These are phyloP conservation scores for Microdochium trichocladiopsis DNA, from an alignment of 2,329 filamentous ascomycete genomes.

Conservation along the genomic window DNA sequence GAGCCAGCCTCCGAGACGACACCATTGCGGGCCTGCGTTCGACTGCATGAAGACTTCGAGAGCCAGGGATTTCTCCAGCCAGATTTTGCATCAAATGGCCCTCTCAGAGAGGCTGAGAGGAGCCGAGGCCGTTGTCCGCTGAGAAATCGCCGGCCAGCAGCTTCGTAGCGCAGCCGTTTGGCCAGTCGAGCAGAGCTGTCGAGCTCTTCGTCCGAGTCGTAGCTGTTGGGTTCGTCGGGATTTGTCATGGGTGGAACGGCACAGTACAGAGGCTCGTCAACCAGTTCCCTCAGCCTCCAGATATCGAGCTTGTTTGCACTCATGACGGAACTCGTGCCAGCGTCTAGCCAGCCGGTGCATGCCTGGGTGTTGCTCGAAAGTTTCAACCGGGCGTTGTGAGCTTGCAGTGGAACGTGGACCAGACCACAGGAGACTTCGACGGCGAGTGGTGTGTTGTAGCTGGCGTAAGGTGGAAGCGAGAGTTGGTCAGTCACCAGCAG, in stretches of 20 bases:
- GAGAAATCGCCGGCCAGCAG: conserved; percentile 50
- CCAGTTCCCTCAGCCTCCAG: conserved; percentile 16
- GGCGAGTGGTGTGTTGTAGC: too few relatives aligned
- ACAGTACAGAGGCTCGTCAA: conserved; percentile 37
- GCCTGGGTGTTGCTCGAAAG: not conserved
- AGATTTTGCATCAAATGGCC: conserved; percentile 47
- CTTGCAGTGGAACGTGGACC: conserved; percentile 1
- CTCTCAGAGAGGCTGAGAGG: conserved; percentile 51
- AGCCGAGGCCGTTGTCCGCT: conserved; percentile 48
- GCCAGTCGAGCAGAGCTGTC: conserved; percentile 38
- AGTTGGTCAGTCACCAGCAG: too few relatives aligned
- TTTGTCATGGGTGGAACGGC: conserved; percentile 23
- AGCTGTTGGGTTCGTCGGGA: conserved; percentile 41
- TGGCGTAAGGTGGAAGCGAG: too few relatives aligned
- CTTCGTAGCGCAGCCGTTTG: conserved; percentile 50
- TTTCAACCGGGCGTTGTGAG: not conserved
- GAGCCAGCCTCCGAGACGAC: too few relatives aligned
- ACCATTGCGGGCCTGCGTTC: not conserved
- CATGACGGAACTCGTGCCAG: conserved; percentile 10
- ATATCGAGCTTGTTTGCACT: conserved; percentile 1
- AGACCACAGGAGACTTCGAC: conserved; percentile 12
- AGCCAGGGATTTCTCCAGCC: conserved; percentile 49
- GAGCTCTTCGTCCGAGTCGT: conserved; percentile 51
- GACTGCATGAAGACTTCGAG: conserved; percentile 5
- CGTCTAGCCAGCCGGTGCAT: not conserved